These are phyloP conservation scores for Rhipidocladum racemiflorum DNA, from an alignment of 176 grass and related monocot genomes.

Conservation along the genomic window DNA sequence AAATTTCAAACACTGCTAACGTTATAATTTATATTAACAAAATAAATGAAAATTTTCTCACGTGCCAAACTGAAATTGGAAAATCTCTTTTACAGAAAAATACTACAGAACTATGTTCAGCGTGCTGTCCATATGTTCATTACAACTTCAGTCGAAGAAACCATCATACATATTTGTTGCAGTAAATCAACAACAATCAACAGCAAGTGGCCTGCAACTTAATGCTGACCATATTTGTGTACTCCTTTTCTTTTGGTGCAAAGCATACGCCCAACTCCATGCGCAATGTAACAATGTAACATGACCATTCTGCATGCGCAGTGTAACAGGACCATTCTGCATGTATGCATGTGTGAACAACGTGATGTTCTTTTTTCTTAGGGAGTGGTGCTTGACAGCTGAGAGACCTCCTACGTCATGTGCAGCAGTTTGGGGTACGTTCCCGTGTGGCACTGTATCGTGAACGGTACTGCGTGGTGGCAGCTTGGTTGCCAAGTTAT, in stretches of 20 bases:
- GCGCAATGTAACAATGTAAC: too few species aligned
- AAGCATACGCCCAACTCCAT: not conserved
- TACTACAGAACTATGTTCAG: not conserved
- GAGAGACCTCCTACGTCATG: not conserved
- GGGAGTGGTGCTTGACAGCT: not conserved
- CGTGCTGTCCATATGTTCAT: not conserved
- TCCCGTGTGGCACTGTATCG: too few species aligned
- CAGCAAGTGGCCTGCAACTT: not conserved
- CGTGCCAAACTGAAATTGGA: too few species aligned
- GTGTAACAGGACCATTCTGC: not conserved
- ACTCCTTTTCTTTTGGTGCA: not conserved
- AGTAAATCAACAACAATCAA: not conserved
- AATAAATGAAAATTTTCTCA: not conserved
- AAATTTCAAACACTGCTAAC: not conserved
- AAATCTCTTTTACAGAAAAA: not conserved
- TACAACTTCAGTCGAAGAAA: not conserved
- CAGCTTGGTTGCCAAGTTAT: too few species aligned
- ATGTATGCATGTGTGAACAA: not conserved
- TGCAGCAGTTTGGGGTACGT: too few species aligned
- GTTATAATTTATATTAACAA: not conserved
- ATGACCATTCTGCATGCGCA: too few species aligned
- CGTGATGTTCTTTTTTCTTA: too few species aligned
- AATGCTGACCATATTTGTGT: not conserved
- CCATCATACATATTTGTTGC: not conserved
- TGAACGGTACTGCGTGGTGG: too few species aligned